A percentile compares a stretch with the other conserved stretches of the same genome.
Conservation (phyloP, 192 early-diverging fungal genomes). For the Coemansia sp. region DNA sequence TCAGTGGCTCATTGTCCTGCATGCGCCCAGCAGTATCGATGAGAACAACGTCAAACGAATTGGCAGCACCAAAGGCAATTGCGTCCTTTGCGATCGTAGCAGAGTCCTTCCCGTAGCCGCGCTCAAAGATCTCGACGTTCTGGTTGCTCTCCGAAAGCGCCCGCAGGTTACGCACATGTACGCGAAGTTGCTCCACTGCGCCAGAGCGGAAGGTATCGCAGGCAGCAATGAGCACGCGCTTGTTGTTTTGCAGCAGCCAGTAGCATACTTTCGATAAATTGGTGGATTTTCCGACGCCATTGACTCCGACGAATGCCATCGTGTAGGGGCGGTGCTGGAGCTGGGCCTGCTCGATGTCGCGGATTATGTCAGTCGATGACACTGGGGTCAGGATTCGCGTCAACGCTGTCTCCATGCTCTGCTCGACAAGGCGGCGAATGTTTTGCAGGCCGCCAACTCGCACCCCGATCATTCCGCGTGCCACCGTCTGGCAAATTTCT, state of each 20-base stretch:
- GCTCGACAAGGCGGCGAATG: slow-evolving; percentile 69
- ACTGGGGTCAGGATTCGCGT: slow-evolving; percentile 86
- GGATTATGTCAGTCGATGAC: slow-evolving; percentile 87
- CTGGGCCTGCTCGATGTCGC: slow-evolving; percentile 78
- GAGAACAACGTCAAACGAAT: slow-evolving; percentile 86
- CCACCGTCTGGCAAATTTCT: slow-evolving; percentile 81
- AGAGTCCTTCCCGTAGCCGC: slow-evolving; percentile 96
- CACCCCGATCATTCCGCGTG: slow-evolving; percentile 68
- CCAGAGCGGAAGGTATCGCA: slow-evolving; percentile 97
- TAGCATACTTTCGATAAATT: slow-evolving; percentile 95
- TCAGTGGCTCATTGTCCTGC: slow-evolving; percentile 98
- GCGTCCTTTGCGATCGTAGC: slow-evolving; percentile 95
- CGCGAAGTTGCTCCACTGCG: slow-evolving; percentile 92
- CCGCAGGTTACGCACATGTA: slow-evolving; percentile 84
- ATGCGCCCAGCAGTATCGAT: slow-evolving; percentile 97
- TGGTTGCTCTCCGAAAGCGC: slow-evolving; percentile 65
- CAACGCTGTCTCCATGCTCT: slow-evolving; percentile 81
- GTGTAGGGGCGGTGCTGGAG: slow-evolving; percentile 78
- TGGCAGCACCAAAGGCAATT: slow-evolving; percentile 70
- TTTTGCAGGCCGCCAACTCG: slow-evolving; percentile 76
- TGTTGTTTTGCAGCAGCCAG: slow-evolving; percentile 91
- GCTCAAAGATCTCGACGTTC: slow-evolving; percentile 86
- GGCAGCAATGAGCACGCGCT: slow-evolving; percentile 88
- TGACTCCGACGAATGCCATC: slow-evolving; percentile 93
- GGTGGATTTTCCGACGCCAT: slow-evolving; percentile 93